These are phyloP conservation scores for Pseudotsuga menziesii DNA, from an alignment of 75 land plant genomes.

Conservation along the genomic window DNA sequence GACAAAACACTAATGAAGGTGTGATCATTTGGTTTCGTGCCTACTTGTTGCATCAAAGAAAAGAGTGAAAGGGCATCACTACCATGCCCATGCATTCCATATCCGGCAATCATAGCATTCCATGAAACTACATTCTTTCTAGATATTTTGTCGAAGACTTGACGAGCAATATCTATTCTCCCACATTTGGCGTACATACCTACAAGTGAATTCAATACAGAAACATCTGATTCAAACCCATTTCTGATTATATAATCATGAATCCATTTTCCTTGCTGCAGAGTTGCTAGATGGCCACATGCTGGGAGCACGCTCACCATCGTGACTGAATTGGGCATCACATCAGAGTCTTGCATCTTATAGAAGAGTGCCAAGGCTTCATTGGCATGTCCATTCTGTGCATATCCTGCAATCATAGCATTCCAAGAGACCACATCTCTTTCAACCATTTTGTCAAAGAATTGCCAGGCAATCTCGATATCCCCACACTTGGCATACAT, in stretches of 20 bases:
- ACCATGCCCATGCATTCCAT: not conserved
- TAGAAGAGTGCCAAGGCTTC: not conserved
- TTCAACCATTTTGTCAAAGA: slow-evolving; percentile 3
- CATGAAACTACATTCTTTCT: not conserved
- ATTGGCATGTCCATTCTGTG: not conserved
- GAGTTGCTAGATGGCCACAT: slow-evolving; percentile 1
- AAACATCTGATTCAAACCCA: slow-evolving; percentile 21
- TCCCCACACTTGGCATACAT: slow-evolving; percentile 10
- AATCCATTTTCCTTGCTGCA: slow-evolving; percentile 6
- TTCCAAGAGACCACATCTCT: slow-evolving; percentile 8
- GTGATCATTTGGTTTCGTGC: not conserved
- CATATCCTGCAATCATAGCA: not conserved
- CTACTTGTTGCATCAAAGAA: not conserved
- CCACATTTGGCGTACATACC: not conserved
- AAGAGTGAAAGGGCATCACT: not conserved
- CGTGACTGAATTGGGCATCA: slow-evolving; percentile 1
- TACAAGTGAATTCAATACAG: slow-evolving; percentile 17
- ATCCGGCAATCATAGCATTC: not conserved
- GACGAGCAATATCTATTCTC: not conserved
- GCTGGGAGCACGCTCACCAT: slow-evolving; percentile 9
- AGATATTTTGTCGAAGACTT: not conserved
- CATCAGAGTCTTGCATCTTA: not conserved
- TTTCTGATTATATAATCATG: slow-evolving; percentile 23
- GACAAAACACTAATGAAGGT: slow-evolving; percentile 8
- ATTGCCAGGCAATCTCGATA: slow-evolving; percentile 1